Conservation (phyloP, 2,329 filamentous ascomycete species). For the Fusarium ambrosium region DNA sequence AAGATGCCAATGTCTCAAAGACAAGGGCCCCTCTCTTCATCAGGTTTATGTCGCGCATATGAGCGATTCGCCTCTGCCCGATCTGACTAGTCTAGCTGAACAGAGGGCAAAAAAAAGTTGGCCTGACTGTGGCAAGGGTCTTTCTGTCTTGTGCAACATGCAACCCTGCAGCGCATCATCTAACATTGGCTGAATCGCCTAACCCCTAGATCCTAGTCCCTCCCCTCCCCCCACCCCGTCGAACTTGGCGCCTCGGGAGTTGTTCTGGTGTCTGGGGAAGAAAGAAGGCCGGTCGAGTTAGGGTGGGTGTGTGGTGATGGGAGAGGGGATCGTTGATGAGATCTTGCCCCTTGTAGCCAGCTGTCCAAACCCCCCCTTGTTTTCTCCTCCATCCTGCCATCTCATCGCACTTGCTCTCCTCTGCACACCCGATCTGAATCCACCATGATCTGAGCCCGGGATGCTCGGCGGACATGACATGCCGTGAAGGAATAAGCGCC, state of each 20-base stretch:
- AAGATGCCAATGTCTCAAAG: conserved; percentile 27
- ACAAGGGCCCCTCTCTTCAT: not conserved
- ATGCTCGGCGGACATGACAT: not conserved
- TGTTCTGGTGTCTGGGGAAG: conserved; percentile 24
- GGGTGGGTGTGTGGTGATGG: conserved; percentile 18
- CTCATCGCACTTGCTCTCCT: not conserved
- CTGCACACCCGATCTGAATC: conserved; percentile 3
- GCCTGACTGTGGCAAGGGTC: conserved; percentile 18
- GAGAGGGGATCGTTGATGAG: not conserved
- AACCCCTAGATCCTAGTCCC: conserved; percentile 19
- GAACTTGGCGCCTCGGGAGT: conserved; percentile 13
- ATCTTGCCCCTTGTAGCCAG: not conserved
- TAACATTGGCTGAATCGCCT: conserved; percentile 6
- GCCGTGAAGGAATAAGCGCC: conserved; percentile 12
- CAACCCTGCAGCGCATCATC: conserved; percentile 30
- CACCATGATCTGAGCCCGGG: not conserved
- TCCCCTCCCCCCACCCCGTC: conserved; percentile 4
- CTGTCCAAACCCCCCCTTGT: not conserved
- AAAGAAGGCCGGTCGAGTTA: not conserved
- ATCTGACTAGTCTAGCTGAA: not conserved
- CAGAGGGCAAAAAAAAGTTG: not conserved
- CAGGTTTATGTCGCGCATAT: conserved; percentile 25
- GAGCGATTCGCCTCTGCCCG: conserved; percentile 17
- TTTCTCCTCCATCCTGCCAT: not conserved
- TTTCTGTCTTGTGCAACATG: conserved; percentile 20